Percentiles rank a stretch among this genome's conserved stretches.
These are phyloP conservation scores for Theobroma cacao DNA, from an alignment of 345 rosid genomes.

Conservation along the genomic window DNA sequence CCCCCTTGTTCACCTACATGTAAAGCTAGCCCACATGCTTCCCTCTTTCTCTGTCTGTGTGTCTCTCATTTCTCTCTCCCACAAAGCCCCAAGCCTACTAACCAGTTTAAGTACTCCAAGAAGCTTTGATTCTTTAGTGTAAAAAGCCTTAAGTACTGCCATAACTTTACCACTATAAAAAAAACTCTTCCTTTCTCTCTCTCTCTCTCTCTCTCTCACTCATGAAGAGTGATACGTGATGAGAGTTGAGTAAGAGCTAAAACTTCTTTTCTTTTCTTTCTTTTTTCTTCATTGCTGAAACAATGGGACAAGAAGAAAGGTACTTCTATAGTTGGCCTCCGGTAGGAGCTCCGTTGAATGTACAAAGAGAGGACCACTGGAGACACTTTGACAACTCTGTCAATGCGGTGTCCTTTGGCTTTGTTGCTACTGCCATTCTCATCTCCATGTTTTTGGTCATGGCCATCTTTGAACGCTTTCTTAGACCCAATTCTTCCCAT, in stretches of 20 bases:
- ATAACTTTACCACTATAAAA: slow-evolving; percentile 19
- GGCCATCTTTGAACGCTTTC: slow-evolving; percentile 86
- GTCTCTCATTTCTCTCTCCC: slow-evolving; percentile 14
- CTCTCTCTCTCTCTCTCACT: not conserved
- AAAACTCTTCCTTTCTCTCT: not conserved
- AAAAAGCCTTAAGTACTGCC: slow-evolving; percentile 26
- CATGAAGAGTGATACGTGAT: slow-evolving; percentile 14
- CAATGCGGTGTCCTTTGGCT: slow-evolving; percentile 89
- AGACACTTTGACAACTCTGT: slow-evolving; percentile 67
- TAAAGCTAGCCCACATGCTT: slow-evolving; percentile 26
- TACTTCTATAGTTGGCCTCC: slow-evolving; percentile 54
- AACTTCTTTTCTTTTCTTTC: not conserved
- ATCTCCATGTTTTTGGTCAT: slow-evolving; percentile 94
- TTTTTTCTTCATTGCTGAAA: not conserved
- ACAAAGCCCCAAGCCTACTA: not conserved
- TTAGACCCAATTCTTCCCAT: slow-evolving; percentile 55
- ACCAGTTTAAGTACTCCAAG: slow-evolving; percentile 14
- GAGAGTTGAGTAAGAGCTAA: slow-evolving; percentile 19
- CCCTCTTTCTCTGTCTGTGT: not conserved
- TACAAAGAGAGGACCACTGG: slow-evolving; percentile 53
- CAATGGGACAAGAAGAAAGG: slow-evolving; percentile 26
- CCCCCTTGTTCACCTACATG: slow-evolving; percentile 12
- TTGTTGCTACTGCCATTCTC: slow-evolving; percentile 95
- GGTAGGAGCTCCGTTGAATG: slow-evolving; percentile 60
- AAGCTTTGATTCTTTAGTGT: slow-evolving; percentile 11